A percentile compares a stretch with the other conserved stretches of the same genome.
phyloP scores from a whole-genome alignment of 495 filamentous ascomycete genomes.

The Paragyromitra xinjiangensis region DNA sequence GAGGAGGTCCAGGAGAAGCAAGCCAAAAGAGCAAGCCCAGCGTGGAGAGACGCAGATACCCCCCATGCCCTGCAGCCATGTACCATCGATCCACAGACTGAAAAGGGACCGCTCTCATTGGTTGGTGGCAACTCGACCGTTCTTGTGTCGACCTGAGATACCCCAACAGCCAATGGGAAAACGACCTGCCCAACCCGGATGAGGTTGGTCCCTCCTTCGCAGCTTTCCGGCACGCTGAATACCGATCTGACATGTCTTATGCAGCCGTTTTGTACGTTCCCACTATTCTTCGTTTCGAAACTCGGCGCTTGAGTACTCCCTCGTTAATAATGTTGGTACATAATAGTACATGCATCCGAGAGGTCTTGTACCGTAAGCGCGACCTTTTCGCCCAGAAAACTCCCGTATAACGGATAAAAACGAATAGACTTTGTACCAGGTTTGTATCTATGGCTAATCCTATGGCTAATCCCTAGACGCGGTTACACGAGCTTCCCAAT shows the following conservation, averaged over 20 bases:
- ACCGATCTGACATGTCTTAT: constrained; percentile 46
- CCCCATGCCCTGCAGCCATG: constrained; percentile 23
- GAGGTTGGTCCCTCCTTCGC: constrained; percentile 15
- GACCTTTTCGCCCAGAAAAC: background rate
- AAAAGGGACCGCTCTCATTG: constrained; percentile 10
- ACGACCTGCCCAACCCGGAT: constrained; percentile 22
- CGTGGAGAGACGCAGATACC: constrained; percentile 41
- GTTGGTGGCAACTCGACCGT: constrained; percentile 5
- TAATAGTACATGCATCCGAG: background rate
- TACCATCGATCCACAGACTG: constrained; percentile 11
- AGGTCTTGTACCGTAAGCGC: constrained; percentile 1
- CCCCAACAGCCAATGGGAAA: constrained; percentile 22
- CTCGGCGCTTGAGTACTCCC: background rate
- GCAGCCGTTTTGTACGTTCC: constrained; percentile 4
- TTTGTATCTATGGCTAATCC: background rate
- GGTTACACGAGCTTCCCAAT: constrained; percentile 15
- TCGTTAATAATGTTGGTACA: constrained; percentile 7
- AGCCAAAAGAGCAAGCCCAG: constrained; percentile 48
- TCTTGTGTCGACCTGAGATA: background rate
- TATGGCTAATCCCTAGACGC: constrained; percentile 2
- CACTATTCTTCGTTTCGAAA: background rate
- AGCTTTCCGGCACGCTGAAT: constrained; percentile 14
- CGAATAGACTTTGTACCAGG: constrained; percentile 8
- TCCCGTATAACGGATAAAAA: constrained; percentile 3
- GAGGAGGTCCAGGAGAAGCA: constrained; percentile 52